Conservation (phyloP, 768 basidiomycete genomes). For the Pleurotus pulmonarius region DNA sequence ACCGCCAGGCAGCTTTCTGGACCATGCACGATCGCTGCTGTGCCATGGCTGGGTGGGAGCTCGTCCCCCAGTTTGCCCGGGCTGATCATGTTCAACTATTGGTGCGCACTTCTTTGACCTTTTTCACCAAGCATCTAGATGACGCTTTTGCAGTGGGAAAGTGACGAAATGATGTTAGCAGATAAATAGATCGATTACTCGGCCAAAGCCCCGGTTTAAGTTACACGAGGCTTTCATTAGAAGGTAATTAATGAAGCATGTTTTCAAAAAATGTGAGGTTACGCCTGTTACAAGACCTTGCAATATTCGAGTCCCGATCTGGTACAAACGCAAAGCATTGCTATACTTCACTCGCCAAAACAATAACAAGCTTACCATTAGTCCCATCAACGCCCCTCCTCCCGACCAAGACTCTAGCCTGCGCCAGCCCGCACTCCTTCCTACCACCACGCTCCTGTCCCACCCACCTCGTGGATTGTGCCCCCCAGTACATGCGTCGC, state of each 20-base stretch:
- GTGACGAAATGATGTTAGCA: conserved; percentile 3
- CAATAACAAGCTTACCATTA: conserved; percentile 34
- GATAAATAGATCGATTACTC: conserved; percentile 9
- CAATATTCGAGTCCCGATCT: conserved; percentile 14
- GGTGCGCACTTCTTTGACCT: not conserved
- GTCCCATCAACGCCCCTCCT: conserved; percentile 16
- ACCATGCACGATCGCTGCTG: too few species aligned
- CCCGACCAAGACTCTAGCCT: conserved; percentile 15
- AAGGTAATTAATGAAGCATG: conserved; percentile 7
- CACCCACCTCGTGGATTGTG: conserved; percentile 28
- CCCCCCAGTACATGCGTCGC: conserved; percentile 42
- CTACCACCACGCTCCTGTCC: conserved; percentile 22
- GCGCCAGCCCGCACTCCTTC: conserved; percentile 24
- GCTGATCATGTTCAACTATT: too few species aligned
- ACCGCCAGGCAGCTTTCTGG: too few species aligned
- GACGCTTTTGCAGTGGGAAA: conserved; percentile 4
- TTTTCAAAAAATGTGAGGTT: not conserved
- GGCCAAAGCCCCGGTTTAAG: conserved; percentile 7
- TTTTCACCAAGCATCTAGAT: not conserved
- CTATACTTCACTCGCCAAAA: conserved; percentile 13
- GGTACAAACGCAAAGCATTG: conserved; percentile 9
- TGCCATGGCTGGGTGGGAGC: too few species aligned
- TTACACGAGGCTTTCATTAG: conserved; percentile 7
- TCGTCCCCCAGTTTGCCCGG: too few species aligned
- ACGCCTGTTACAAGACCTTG: not conserved